phyloP scores from a whole-genome alignment of 352 stramenopile genomes.

The Pythium coloratum region DNA sequence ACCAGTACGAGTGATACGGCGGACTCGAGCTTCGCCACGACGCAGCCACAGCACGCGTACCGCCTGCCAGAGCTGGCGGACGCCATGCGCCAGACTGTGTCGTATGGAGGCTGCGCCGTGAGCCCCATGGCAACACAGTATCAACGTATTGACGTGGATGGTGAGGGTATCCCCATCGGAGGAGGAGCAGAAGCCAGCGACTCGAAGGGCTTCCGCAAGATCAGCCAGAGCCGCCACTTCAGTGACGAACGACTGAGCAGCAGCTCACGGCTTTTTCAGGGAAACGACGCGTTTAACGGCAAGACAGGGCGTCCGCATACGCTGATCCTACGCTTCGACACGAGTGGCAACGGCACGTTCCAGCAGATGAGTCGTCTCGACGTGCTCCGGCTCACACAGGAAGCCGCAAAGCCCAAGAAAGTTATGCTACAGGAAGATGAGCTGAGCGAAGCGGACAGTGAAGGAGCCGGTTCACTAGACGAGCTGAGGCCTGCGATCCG shows the following conservation, averaged over 20 bases:
- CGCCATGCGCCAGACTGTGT: constrained; percentile 31
- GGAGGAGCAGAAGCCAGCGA: background rate
- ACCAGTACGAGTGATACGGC: background rate
- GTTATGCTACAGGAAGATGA: background rate
- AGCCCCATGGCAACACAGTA: constrained; percentile 22
- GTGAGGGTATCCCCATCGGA: background rate
- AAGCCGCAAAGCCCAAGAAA: constrained; percentile 32
- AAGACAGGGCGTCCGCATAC: constrained; percentile 21
- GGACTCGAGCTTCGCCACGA: constrained; percentile 2
- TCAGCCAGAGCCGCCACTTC: constrained; percentile 6
- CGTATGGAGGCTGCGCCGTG: constrained; percentile 20
- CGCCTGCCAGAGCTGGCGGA: constrained; percentile 27
- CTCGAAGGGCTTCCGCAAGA: constrained; percentile 13
- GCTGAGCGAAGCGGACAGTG: constrained; percentile 8
- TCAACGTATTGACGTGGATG: constrained; percentile 42
- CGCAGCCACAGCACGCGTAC: constrained; percentile 17
- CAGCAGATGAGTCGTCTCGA: constrained; percentile 65
- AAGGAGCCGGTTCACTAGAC: constrained; percentile 3
- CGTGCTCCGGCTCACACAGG: constrained; percentile 57
- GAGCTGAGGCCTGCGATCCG: background rate
- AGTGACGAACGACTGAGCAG: constrained; percentile 14
- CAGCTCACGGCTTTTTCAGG: constrained; percentile 18
- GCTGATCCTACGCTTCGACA: constrained; percentile 43
- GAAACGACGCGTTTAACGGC: constrained; percentile 26
- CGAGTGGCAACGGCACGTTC: constrained; percentile 49